Conservation (phyloP, 805 yeast species). For the Teunomyces stri region DNA sequence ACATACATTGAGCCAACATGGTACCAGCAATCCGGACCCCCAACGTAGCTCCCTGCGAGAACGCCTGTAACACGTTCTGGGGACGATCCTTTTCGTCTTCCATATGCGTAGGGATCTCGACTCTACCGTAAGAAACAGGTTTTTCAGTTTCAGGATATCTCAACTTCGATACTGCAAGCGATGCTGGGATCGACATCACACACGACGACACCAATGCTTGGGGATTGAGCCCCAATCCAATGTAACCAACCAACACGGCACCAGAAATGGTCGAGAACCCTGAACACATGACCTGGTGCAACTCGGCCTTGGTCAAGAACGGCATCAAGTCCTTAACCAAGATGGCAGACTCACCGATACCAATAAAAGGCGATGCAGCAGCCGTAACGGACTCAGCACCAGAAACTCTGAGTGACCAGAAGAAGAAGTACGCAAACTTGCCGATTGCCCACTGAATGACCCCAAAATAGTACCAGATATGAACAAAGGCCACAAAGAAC, state of each 20-base stretch:
- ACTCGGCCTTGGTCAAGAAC: slow-evolving; percentile 56
- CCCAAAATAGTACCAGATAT: slow-evolving; percentile 59
- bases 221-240: slow-evolving; percentile 60
- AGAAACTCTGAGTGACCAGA: slow-evolving; percentile 56
- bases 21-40: slow-evolving; percentile 58
- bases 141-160: slow-evolving; percentile 59
- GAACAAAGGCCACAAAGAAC: slow-evolving; percentile 62
- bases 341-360: slow-evolving; percentile 64
- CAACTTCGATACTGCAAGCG: slow-evolving; percentile 58
- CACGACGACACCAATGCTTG: slow-evolving; percentile 65
- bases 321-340: slow-evolving; percentile 59
- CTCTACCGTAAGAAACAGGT: slow-evolving; percentile 48
- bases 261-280: slow-evolving; percentile 68
- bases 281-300: slow-evolving; percentile 60
- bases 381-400: slow-evolving; percentile 68
- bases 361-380: slow-evolving; percentile 65
- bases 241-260: slow-evolving; percentile 59
- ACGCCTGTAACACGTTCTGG: slow-evolving; percentile 55
- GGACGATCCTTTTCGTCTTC: slow-evolving; percentile 33
- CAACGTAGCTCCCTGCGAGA: slow-evolving; percentile 55
- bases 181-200: slow-evolving; percentile 68
- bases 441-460: slow-evolving; percentile 57
- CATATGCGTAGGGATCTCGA: slow-evolving; percentile 43
- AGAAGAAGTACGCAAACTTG: slow-evolving; percentile 56
- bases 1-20: slow-evolving; percentile 55